A percentile compares a stretch with the other conserved stretches of the same genome.
Evolutionary conservation across 768 basidiomycete species (phyloP).

Genomic region (Scleroderma citrinum): DNA sequence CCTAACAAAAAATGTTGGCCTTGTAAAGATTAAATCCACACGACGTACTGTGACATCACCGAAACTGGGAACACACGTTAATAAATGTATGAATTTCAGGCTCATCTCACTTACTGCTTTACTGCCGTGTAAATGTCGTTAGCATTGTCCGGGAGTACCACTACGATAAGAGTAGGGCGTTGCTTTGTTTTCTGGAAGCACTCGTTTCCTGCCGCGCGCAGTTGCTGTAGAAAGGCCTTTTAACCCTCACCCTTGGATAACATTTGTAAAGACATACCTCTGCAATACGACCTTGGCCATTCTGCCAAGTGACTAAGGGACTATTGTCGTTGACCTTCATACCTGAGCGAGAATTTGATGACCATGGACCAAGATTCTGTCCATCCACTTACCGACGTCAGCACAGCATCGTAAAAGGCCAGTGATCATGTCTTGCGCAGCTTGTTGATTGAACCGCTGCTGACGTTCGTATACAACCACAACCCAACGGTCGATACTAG

Average conservation of each 20-base stretch:
- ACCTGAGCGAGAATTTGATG: slow-evolving; percentile 33
- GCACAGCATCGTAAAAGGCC: slow-evolving; percentile 44
- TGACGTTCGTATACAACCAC: slow-evolving; percentile 63
- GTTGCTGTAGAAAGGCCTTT: slow-evolving; percentile 29
- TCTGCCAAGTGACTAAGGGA: slow-evolving; percentile 49
- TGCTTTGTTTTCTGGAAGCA: slow-evolving; percentile 35
- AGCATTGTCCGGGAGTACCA: slow-evolving; percentile 66
- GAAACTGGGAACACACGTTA: slow-evolving; percentile 40
- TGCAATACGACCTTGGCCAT: slow-evolving; percentile 49
- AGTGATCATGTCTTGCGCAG: slow-evolving; percentile 48
- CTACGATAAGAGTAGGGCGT: slow-evolving; percentile 55
- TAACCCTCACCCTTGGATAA: background rate
- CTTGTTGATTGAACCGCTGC: slow-evolving; percentile 45
- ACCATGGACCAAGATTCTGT: background rate
- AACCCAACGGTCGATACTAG: slow-evolving; percentile 50
- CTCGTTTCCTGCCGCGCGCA: slow-evolving; percentile 46
- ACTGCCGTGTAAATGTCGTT: slow-evolving; percentile 73
- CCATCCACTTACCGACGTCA: slow-evolving; percentile 51
- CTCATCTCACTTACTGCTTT: slow-evolving; percentile 58
- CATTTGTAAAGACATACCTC: slow-evolving; percentile 26
- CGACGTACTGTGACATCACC: slow-evolving; percentile 55
- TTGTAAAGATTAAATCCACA: background rate
- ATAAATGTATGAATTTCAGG: slow-evolving; percentile 1
- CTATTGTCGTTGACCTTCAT: slow-evolving; percentile 45
- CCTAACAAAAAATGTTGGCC: slow-evolving; percentile 28